Conservation (phyloP, 2,329 filamentous ascomycete species). For the Mollisia scopiformis region DNA sequence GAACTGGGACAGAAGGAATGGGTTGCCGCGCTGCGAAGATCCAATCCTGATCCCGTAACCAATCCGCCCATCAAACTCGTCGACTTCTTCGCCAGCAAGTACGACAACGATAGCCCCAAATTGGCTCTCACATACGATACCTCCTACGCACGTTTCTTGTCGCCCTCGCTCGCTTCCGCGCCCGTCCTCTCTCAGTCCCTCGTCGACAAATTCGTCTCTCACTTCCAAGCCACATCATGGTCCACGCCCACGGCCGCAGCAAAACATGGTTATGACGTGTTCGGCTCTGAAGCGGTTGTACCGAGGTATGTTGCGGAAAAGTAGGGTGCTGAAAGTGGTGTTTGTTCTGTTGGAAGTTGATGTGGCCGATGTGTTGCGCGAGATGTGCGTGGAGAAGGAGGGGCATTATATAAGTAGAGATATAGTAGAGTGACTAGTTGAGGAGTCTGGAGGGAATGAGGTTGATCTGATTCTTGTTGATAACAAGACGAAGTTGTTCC, state of each 20-base stretch:
- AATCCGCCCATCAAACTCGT: conserved; percentile 57
- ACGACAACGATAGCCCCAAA: conserved; percentile 46
- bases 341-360: conserved; percentile 43
- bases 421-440: conserved; percentile 42
- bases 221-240: conserved; percentile 21
- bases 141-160: conserved; percentile 14
- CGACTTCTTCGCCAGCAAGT: conserved; percentile 53
- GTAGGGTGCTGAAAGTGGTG: conserved; percentile 23
- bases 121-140: conserved; percentile 17
- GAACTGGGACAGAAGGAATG: conserved; percentile 47
- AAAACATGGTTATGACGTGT: conserved; percentile 41
- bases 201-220: conserved; percentile 18
- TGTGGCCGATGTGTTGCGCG: conserved; percentile 34
- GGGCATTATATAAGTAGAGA: conserved; percentile 41
- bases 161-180: conserved; percentile 17
- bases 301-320: conserved; percentile 37
- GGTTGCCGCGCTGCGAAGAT: conserved; percentile 46
- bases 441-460: conserved; percentile 39
- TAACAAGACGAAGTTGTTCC: too few species aligned
- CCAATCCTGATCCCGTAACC: conserved; percentile 49
- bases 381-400: conserved; percentile 33
- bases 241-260: background rate
- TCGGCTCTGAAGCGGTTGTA: conserved; percentile 42
- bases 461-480: conserved; percentile 40
- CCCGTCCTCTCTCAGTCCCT: conserved; percentile 16